phyloP scores from a whole-genome alignment of 1,139 yeast genomes.

The Blastobotrys serpentis region DNA sequence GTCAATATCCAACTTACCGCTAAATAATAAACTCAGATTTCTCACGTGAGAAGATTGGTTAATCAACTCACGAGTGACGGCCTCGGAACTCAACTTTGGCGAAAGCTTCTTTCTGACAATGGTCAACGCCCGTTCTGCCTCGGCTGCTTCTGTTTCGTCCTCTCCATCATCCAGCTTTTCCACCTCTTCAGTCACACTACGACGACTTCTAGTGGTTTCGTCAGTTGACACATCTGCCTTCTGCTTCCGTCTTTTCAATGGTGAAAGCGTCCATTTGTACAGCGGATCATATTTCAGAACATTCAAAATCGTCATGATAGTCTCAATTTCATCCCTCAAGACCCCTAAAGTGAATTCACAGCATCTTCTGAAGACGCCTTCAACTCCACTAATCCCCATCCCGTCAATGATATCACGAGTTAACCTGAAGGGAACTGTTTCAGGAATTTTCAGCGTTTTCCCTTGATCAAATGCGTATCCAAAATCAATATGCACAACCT shows the following conservation, averaged over 20 bases:
- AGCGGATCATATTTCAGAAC: constrained; percentile 91
- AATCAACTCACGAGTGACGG: constrained; percentile 76
- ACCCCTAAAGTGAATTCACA: constrained; percentile 75
- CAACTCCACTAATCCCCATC: constrained; percentile 77
- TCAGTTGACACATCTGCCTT: constrained; percentile 41
- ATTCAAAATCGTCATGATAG: constrained; percentile 77
- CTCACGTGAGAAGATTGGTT: constrained; percentile 68
- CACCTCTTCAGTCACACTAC: constrained; percentile 6
- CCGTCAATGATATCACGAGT: constrained; percentile 93
- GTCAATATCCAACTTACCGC: constrained; percentile 43
- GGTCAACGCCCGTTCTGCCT: constrained; percentile 74
- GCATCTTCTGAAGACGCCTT: constrained; percentile 69
- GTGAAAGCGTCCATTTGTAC: constrained; percentile 85
- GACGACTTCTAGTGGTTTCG: not conserved
- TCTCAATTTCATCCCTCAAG: constrained; percentile 61
- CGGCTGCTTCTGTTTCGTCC: constrained; percentile 45
- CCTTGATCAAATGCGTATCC: constrained; percentile 96
- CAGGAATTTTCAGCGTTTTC: constrained; percentile 78
- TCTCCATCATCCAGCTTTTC: constrained; percentile 12
- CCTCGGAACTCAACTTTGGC: constrained; percentile 73
- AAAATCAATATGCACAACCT: constrained; percentile 91
- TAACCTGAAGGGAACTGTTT: constrained; percentile 86
- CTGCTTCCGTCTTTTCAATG: constrained; percentile 50
- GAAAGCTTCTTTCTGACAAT: constrained; percentile 74
- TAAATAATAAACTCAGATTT: constrained; percentile 71